Base-by-base conservation (phyloP, 2,329 filamentous ascomycete species). In the Penicillium sp. region DNA sequence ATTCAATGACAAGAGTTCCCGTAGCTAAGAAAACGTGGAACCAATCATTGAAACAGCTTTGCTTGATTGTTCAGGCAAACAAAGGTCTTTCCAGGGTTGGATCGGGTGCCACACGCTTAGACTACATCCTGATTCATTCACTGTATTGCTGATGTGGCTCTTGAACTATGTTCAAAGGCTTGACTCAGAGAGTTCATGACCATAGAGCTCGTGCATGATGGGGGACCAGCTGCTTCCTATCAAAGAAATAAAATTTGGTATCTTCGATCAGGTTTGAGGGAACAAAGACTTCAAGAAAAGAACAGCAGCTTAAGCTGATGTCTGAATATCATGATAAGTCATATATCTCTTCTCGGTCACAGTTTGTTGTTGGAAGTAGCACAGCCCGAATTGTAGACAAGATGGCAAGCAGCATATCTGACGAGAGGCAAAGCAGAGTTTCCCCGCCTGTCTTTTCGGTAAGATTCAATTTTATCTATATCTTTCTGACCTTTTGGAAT, bases 401-500 rank as follows among this genome's bases (percentile, higher is more conserved):
- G 4, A 38, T 38, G 37, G 37, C 37, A 4, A 15, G 37, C n/a
- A 17, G 13, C 6, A 38, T 38, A 17, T 38, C 37, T 6, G 37
- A 38, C 37, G 37, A 38, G 4, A 38, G 15, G 15, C 22, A 44
- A 28, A 63, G 24, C 15, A 58, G 49, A 24, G 42, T 64, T 24
- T 56, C 60, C 7, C 33, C 58, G 28, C 22, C 49, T 1, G 53
- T 58, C 0, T 64, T 64, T 24, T 19, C 62, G 13, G 62, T 64
- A n/a, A 26, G 7, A 9, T 6, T 7, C 28, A 55, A 12, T 4
- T 19, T 51, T 4, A 35, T 3, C n/a, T 50, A 7, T 19, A 3
- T 38, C 7, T 30, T 7, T 30, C 28, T 30, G 28, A n/a, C 28
- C 7, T 42, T 26, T 33, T 19, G 8, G 33, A 19, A 4, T 53